Evolutionary conservation across 176 grass and related monocot species (phyloP), one percentile per base, ranked within the genome.

Genomic region (Avena atlantica): DNA sequence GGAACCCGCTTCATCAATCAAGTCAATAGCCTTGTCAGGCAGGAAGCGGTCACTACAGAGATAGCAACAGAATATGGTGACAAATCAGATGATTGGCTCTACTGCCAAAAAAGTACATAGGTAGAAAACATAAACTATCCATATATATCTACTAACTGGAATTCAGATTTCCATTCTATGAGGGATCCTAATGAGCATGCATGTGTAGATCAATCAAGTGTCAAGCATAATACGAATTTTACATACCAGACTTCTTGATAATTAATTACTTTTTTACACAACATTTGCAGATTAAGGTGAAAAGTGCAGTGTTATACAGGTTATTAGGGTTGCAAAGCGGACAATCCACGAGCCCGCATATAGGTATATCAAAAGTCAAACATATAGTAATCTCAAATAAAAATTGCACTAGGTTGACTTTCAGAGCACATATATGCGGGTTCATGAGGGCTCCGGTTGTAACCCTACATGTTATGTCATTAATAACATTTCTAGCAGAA

Each of bases 21-120:
- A 94, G 66, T 98, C 97, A 83, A 98, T 98, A 81, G 97, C 97
- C 81, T 96, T 99, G 93, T 99, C 97, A 83, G 97, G 97, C 48
- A 99, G 80, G 83, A 99, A 99, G 15, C 97, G 97, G n/a, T 99
- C 97, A 24, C 97, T 99, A 85, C 82, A 88, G 69, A 83, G 61
- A 84, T 5, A 89, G 17, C 78, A 89, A 24, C 14, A 91, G 64
- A 81, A 85, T 90, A 70, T n/a, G 19, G 13, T 29, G 31, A 50
- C 20, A 70, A 77, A 70, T 44, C 15, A 81, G 59, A 76, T 69
- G 8, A 42, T 80, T 74, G n/a, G 10, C 20, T 68, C 49, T 56
- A 20, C 20, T 37, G 27, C 27, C 17, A 63, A 40, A 66, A 67
- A 4, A 17, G 37, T 7, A 77, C 66, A 12, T 51, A 83, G 59